Evolutionary conservation across 2,329 filamentous ascomycete species (phyloP), one percentile per base, ranked within the genome.

Genomic region (Monilinia aucupariae): DNA sequence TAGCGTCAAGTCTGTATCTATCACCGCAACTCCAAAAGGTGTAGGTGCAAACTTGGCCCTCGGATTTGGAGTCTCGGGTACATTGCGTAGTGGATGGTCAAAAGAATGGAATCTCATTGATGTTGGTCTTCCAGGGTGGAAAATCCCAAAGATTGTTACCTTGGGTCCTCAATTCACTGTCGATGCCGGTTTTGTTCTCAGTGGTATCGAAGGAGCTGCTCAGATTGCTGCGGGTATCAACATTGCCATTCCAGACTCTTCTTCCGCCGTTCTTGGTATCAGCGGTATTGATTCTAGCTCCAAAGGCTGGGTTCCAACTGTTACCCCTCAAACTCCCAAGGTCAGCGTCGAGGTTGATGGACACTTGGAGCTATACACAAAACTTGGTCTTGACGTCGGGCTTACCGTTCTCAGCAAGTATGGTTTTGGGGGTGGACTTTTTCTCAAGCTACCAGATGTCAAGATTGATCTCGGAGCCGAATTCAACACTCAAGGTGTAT

Each of bases 401-500:
- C 60, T 62, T 49, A 62, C 60, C 5, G 27, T 58, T 20, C 52
- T 62, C 22, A 34, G 43, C 13, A 61, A 61, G 20, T 62, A 30
- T 9, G 60, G 60, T 8, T 62, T 56, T 9, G 60, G 60, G 20
- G 60, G 41, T 58, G 60, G 60, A 58, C 17, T 62, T 6, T 62
- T 49, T 6, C 60, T 62, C 22, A n/a, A 17, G 41, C 22, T 62
- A 4, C 60, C 60, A 41, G 60, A 62, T 2, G 43, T 62, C 43
- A 56, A 48, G 2, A 27, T 62, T 20, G 22, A 56, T 25, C 60
- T 62, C 3, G 60, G 60, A 20, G 60, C 60, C 1, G 51, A 56
- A 20, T 62, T 62, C 9, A 62, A 62, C 43, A 56, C 60, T 25
- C 60, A 62, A 58, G 60, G 60, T 56, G 60, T 13, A 39, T 62